Conservation (phyloP, 768 basidiomycete species). For the Lentinula edodes region DNA sequence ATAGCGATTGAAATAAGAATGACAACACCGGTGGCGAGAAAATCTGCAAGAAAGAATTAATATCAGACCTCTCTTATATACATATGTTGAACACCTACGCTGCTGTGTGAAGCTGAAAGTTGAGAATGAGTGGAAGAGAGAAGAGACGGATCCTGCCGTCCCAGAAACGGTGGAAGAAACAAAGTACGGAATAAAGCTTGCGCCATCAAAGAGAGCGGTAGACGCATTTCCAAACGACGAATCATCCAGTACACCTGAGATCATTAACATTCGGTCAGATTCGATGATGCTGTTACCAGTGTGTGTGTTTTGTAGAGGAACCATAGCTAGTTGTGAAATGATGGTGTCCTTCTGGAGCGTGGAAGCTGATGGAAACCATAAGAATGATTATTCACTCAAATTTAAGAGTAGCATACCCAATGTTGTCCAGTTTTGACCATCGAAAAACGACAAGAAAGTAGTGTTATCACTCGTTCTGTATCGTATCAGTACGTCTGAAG, state of each 20-base stretch:
- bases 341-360: constrained; percentile 50
- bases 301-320: constrained; percentile 81
- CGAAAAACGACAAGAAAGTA: constrained; percentile 77
- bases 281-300: constrained; percentile 65
- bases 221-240: constrained; percentile 74
- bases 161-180: constrained; percentile 62
- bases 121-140: constrained; percentile 78
- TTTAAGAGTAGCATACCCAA: constrained; percentile 39
- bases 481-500: constrained; percentile 1
- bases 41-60: constrained; percentile 41
- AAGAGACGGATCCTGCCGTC: constrained; percentile 61
- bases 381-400: neutral
- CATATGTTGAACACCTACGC: constrained; percentile 40
- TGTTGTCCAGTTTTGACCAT: constrained; percentile 71
- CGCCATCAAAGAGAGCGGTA: constrained; percentile 83
- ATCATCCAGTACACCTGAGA: constrained; percentile 74
- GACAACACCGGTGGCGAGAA: constrained; percentile 88
- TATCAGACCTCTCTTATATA: neutral
- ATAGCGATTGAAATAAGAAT: constrained; percentile 98
- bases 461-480: constrained; percentile 51
- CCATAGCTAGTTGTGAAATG: constrained; percentile 83
- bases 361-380: constrained; percentile 37
- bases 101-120: constrained; percentile 69
- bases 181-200: constrained; percentile 77
- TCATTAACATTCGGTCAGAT: constrained; percentile 82